Evolutionary conservation across 2,329 filamentous ascomycete genomes (phyloP), one percentile per base, ranked within the genome.

Genomic region (Aspergillus japonicus): DNA sequence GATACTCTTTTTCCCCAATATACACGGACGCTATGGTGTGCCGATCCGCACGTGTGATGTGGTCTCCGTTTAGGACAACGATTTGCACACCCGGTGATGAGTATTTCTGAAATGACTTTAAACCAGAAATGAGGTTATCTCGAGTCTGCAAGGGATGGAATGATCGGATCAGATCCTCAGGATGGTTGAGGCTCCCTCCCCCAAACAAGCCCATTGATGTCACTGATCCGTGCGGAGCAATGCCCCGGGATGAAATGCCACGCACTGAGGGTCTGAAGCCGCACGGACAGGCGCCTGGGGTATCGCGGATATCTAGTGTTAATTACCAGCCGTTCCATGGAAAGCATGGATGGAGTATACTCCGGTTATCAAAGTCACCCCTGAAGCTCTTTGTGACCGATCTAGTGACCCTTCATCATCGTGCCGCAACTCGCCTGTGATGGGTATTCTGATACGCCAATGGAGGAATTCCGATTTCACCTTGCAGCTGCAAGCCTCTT

Each of bases 401-500:
- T 54, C 52, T 19, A 31, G 47, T 44, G 16, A 16, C n/a, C 10
- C 53, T 55, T 10, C 58, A 50, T 50, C 50, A 54, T 39, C 24
- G n/a, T 48, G 53, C 29, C 42, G 42, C 26, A 47, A 47, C 19
- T 55, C 33, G 42, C 26, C n/a, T 14, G 53, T 47, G 10, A 44
- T 31, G 47, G 23, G 47, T 21, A 51, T 16, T 14, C 44, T 54
- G 44, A 54, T 58, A 58, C 56, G 56, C 44, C 50, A 58, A 58
- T 53, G 56, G 44, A 48, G 31, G 24, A 10, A 33, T 21, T 44
- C 21, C 39, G 31, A 48, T 44, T 39, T 19, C 54, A 57, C 58
- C 35, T 35, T 61, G 59, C 56, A 58, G 12, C 54, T 58, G 58
- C 57, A 60, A 29, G 60, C 23, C 42, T 57, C 50, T 50, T 50